Evolutionary conservation across 441 rosid genomes (phyloP), one percentile per base, ranked within the genome.

Genomic region (Erodium texanum): DNA sequence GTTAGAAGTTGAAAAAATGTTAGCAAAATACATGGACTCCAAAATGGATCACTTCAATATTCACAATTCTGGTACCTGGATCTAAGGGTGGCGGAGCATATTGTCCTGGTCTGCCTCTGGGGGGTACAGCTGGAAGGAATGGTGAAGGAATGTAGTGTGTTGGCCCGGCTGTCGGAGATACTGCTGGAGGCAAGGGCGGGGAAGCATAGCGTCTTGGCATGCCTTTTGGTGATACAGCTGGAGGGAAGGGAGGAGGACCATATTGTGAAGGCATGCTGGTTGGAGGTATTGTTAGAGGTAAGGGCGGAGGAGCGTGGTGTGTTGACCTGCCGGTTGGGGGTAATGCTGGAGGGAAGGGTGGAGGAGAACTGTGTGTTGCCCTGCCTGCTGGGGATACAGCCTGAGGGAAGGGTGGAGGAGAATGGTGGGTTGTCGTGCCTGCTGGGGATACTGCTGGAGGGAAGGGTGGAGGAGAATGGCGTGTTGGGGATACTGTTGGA

Each of bases 51-150:
- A 66, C 62, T 54, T 54, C 11, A 54, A 54, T 29, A 61, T 75
- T 36, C 58, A 29, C 27, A 34, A 69, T 43, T 50, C 34, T 36
- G 58, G 64, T 76, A 87, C 93, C 89, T 81, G 77, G 82, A 73
- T 77, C 45, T 54, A 54, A 62, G 34, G 95, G 82, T 63, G 90
- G 72, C 79, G 82, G 71, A 82, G 83, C 81, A 82, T 77, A 23
- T 75, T 76, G 81, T 70, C 72, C 22, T 54, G 61, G 22, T 11
- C 61, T 54, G 61, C 61, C 22, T 19, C n/a, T 18, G 0, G 61
- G 61, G 24, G 61, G n/a, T 54, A 54, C 61, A 54, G 11, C 24
- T 3, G 61, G 61, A 54, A 20, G 23, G 12, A 54, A 54, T 7
- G 22, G 61, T 7, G 61, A 24, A 50, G 20, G 56, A 54, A 12